Evolutionary conservation across 148 eudicot genomes (phyloP).

Genomic region (Bassia scoparia): DNA sequence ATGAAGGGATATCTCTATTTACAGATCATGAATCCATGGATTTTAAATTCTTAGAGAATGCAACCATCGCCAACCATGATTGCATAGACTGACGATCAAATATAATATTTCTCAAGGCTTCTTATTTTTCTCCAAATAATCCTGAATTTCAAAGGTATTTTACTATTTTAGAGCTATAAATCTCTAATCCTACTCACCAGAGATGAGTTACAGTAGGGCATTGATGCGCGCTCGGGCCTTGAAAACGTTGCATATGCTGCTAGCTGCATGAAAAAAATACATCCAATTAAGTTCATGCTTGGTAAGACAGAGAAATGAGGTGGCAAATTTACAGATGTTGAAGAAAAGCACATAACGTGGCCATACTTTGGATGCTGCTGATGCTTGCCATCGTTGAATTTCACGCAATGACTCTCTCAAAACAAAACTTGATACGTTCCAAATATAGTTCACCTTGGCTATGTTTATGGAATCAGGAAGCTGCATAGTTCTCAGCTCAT

Average conservation of each 20-base stretch:
- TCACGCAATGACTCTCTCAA: slow-evolving; percentile 99
- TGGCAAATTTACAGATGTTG: not conserved
- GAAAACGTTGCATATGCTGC: slow-evolving; percentile 99
- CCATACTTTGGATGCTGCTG: slow-evolving; percentile 84
- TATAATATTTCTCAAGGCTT: no score
- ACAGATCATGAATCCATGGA: no score
- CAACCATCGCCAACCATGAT: no score
- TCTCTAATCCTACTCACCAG: slow-evolving; percentile 42
- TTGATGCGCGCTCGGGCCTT: slow-evolving; percentile 97
- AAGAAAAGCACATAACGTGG: slow-evolving; percentile 21
- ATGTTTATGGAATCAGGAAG: slow-evolving; percentile 99
- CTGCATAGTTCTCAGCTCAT: slow-evolving; percentile 45
- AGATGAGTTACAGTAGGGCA: slow-evolving; percentile 95
- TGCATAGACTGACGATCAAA: no score
- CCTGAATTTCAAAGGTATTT: no score
- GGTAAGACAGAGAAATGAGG: slow-evolving; percentile 20
- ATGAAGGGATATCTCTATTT: no score
- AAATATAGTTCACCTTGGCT: slow-evolving; percentile 93
- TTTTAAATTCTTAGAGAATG: no score
- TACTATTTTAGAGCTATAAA: not conserved
- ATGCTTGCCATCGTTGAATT: slow-evolving; percentile 95
- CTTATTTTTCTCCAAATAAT: no score
- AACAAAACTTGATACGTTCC: slow-evolving; percentile 94
- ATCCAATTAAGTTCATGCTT: slow-evolving; percentile 14
- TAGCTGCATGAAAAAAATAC: slow-evolving; percentile 51